Base-by-base conservation (phyloP, 495 filamentous ascomycete species). In the Ascobolus immersus region DNA sequence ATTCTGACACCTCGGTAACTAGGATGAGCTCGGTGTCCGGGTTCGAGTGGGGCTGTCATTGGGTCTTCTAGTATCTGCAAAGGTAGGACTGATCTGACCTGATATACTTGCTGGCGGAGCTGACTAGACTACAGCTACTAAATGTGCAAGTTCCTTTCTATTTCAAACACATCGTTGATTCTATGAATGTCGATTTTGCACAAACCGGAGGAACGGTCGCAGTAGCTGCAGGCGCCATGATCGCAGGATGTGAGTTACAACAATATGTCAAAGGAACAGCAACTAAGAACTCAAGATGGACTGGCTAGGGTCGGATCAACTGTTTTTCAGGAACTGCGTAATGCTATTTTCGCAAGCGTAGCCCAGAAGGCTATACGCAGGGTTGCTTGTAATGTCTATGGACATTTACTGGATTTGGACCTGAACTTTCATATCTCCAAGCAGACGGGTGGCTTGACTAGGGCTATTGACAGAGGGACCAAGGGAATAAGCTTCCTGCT, bases 81-180 rank as follows among this genome's bases (percentile, higher is more conserved):
- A 96, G 64, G 46, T 50, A 26, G 28, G 32, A 25, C n/a, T n/a
- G 7, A 7, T n/a, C 22, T 7, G 7, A 7, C 22, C 22, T 7
- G n/a, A n/a, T n/a, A 25, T 25, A 7, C n/a, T n/a, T 25, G 7
- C 7, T 7, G n/a, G 22, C 22, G 7, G 29, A 28, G 17, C 9
- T 28, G 20, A 17, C 28, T 10, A 15, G 6, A 20, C 9, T 21
- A 17, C 44, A 75, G 70, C 62, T 91, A 35, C 61, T 94, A 43
- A 96, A 93, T 53, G 89, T 96, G 5, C 79, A 96, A 56, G 74
- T 96, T 24, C 86, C 86, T 3, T 96, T 96, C 54, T 96, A 91
- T 58, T 94, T 96, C 59, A 92, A 93, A 53, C 77, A 61, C 51
- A 96, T 96, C 42, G 75, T 96, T 28, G 86, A 96, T 50, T 71